phyloP scores from a whole-genome alignment of 495 filamentous ascomycete species.

The Chlorociboria aeruginascens region DNA sequence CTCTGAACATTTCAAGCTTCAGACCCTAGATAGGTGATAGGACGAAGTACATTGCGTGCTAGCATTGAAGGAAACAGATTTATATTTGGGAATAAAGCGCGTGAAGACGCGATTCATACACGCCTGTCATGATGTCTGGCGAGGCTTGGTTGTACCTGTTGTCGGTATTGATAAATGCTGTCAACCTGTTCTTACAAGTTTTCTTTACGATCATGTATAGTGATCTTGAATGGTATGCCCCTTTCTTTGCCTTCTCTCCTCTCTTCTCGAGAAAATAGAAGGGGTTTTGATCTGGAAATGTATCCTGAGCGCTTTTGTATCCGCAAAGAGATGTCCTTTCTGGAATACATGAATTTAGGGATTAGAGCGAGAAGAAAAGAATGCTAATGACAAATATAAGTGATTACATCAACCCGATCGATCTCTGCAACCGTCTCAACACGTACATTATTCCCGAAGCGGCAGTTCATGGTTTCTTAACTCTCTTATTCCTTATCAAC shows the following conservation, averaged over 20 bases:
- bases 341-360: constrained; percentile 11
- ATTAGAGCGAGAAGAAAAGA: no score
- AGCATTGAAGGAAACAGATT: background rate
- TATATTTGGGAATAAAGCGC: background rate
- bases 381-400: constrained; percentile 35
- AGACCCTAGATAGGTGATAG: no score
- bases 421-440: constrained; percentile 99
- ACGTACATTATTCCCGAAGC: constrained; percentile 99
- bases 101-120: constrained; percentile 2
- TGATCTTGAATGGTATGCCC: constrained; percentile 89
- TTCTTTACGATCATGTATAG: constrained; percentile 99
- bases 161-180: constrained; percentile 98
- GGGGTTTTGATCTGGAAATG: background rate
- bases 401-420: constrained; percentile 99
- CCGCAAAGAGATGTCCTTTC: background rate
- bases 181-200: constrained; percentile 99
- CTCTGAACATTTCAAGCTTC: background rate
- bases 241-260: background rate
- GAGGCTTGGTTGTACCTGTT: constrained; percentile 99
- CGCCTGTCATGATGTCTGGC: constrained; percentile 71
- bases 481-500: constrained; percentile 91
- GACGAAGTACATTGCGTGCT: no score
- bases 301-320: background rate
- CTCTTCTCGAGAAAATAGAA: background rate
- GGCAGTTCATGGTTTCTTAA: constrained; percentile 90